Conservation (phyloP, 352 stramenopile genomes). For the Aphanomyces euteiches region DNA sequence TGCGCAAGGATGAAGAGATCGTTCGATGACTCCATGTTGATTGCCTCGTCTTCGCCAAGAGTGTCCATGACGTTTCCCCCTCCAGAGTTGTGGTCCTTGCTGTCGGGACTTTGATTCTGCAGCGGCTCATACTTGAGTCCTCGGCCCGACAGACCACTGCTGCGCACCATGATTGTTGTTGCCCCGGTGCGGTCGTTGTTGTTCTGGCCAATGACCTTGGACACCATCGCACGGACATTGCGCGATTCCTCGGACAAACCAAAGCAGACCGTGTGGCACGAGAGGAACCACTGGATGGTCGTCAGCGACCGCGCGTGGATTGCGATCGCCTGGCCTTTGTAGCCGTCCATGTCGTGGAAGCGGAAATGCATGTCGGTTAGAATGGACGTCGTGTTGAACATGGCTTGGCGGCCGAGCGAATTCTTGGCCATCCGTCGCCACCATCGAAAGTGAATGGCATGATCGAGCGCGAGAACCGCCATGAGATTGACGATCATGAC, state of each 20-base stretch:
- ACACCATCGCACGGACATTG: neutral
- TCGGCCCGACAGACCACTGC: too few relatives aligned
- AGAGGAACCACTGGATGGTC: slow-evolving; percentile 24
- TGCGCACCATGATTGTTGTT: neutral
- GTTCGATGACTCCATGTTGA: too few relatives aligned
- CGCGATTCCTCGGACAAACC: slow-evolving; percentile 7
- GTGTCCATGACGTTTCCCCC: too few relatives aligned
- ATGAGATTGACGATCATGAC: slow-evolving; percentile 7
- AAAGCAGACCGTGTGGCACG: slow-evolving; percentile 11
- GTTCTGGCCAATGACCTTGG: too few relatives aligned
- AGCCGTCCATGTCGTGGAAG: neutral
- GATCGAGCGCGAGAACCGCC: neutral
- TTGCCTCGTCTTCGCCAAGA: too few relatives aligned
- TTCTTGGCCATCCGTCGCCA: neutral
- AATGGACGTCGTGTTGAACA: slow-evolving; percentile 20
- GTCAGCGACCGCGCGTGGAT: slow-evolving; percentile 5
- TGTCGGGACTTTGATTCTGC: too few relatives aligned
- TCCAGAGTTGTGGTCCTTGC: too few relatives aligned
- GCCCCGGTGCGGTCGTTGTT: too few relatives aligned
- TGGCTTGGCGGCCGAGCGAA: slow-evolving; percentile 5
- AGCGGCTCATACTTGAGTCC: too few relatives aligned
- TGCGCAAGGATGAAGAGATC: too few relatives aligned
- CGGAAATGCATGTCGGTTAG: neutral
- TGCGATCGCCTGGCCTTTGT: neutral
- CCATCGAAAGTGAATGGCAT: neutral